Evolutionary conservation across 495 filamentous ascomycete species (phyloP), one percentile per base, ranked within the genome.

Genomic region (Amphirosellinia nigrospora): DNA sequence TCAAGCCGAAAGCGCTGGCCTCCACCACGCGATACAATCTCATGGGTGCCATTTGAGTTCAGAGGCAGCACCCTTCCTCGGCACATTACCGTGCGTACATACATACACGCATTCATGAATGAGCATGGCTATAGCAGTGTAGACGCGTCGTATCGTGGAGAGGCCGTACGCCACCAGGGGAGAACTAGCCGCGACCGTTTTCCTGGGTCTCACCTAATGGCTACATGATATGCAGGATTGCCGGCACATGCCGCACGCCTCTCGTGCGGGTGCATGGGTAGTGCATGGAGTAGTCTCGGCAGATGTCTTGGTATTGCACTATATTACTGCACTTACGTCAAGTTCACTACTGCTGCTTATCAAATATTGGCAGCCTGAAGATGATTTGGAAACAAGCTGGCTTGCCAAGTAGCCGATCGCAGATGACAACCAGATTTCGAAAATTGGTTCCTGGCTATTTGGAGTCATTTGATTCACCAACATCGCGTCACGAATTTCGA

Each of bases 1-100:
- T n/a, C n/a, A n/a, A n/a, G n/a, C 34, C 36, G 4, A 61, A 21
- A n/a, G 3, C 15, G 36, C 8, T 43, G 7, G 32, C 34, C 32
- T 39, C 46, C 46, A 65, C 34, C 13, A 53, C 32, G 63, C 45
- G 19, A 38, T 21, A 38, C n/a, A n/a, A 41, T 23, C 46, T 52
- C 46, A 26, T 65, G 46, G 45, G 46, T 52, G 6, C 63, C 50
- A 64, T 48, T 48, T 64, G 43, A 64, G 61, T 64, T 45, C 26
- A 19, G 9, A 43, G 58, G 16, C 10, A 30, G 32, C 13, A 38
- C 36, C 7, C 19, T 10, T 19, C 43, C n/a, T 59, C n/a, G 19
- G 26, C 28, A 23, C 19, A 15, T 28, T 7, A 36, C 34, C 7
- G 34, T 36, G 7, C 7, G 34, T 36, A 3, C 7, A 36, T n/a